These are phyloP conservation scores for Plectosphaerella cucumerina DNA, from an alignment of 2,329 filamentous ascomycete species.

Conservation along the genomic window DNA sequence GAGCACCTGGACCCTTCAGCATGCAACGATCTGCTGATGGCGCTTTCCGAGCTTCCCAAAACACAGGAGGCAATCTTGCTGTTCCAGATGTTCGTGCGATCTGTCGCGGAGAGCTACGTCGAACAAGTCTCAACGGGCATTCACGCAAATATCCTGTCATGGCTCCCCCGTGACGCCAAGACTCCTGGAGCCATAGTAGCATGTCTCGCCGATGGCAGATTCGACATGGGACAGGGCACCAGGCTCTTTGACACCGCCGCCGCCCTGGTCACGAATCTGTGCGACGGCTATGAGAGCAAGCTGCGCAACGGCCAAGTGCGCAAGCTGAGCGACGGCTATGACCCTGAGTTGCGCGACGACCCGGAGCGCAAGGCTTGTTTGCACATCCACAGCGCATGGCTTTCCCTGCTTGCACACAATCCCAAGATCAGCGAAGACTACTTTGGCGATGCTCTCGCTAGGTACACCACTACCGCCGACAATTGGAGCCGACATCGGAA, in stretches of 20 bases:
- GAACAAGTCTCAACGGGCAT: slow-evolving; percentile 5
- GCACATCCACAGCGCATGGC: slow-evolving; percentile 2
- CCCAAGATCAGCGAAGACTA: slow-evolving; percentile 8
- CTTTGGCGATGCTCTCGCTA: slow-evolving; percentile 12
- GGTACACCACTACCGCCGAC: slow-evolving; percentile 7
- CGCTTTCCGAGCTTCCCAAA: slow-evolving; percentile 3
- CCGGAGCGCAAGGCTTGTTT: too few relatives aligned
- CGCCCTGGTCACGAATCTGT: too few relatives aligned
- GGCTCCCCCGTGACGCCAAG: too few relatives aligned
- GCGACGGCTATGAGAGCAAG: too few relatives aligned
- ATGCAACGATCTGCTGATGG: slow-evolving; percentile 6
- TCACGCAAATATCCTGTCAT: too few relatives aligned
- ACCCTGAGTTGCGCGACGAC: too few relatives aligned
- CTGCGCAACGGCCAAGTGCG: too few relatives aligned
- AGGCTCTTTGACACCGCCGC: too few relatives aligned
- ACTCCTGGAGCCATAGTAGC: too few relatives aligned
- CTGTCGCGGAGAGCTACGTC: slow-evolving; percentile 1
- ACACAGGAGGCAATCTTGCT: background rate
- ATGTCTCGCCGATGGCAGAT: too few relatives aligned
- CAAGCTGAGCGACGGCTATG: too few relatives aligned
- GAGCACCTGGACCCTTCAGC: slow-evolving; percentile 1
- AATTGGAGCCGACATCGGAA: slow-evolving; percentile 1
- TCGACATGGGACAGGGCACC: too few relatives aligned
- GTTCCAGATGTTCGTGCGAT: slow-evolving; percentile 5
- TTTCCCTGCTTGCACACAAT: slow-evolving; percentile 14